These are phyloP conservation scores for Trichoderma asperelloides DNA, from an alignment of 495 filamentous ascomycete species.

Conservation along the genomic window DNA sequence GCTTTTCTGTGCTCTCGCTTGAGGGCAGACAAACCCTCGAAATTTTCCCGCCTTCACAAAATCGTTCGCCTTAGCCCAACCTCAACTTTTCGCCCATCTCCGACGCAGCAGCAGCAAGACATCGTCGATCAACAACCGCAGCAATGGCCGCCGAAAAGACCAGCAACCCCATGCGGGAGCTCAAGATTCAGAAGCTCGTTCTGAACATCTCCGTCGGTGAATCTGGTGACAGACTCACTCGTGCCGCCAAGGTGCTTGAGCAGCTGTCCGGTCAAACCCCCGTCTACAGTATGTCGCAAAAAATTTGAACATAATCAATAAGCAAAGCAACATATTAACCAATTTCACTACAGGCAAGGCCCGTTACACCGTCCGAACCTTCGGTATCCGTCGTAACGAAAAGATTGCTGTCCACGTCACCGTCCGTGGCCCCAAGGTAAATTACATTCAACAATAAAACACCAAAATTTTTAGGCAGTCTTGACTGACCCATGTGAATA, in stretches of 20 bases:
- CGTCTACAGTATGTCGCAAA: constrained; percentile 72
- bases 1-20: not conserved
- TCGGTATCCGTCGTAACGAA: constrained; percentile 99
- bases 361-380: constrained; percentile 99
- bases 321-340: constrained; percentile 10
- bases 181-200: constrained; percentile 99
- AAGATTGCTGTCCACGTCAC: constrained; percentile 99
- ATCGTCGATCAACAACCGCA: constrained; percentile 10
- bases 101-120: constrained; percentile 4
- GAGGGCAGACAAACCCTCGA: constrained; percentile 12
- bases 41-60: constrained; percentile 11
- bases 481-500: not conserved
- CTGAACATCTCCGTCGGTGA: constrained; percentile 99
- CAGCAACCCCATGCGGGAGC: constrained; percentile 97
- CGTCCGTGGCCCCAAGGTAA: constrained; percentile 88
- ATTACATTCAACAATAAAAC: not conserved
- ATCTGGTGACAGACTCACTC: constrained; percentile 99
- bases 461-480: not conserved
- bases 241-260: constrained; percentile 99
- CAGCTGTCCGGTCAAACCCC: constrained; percentile 99
- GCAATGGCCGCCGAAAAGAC: constrained; percentile 53
- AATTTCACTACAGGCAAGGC: constrained; percentile 67
- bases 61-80: constrained; percentile 2
- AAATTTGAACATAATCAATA: not conserved
- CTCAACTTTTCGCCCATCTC: not conserved